phyloP scores from a whole-genome alignment of 2,329 filamentous ascomycete genomes.

The Paecilomyces variotii region DNA sequence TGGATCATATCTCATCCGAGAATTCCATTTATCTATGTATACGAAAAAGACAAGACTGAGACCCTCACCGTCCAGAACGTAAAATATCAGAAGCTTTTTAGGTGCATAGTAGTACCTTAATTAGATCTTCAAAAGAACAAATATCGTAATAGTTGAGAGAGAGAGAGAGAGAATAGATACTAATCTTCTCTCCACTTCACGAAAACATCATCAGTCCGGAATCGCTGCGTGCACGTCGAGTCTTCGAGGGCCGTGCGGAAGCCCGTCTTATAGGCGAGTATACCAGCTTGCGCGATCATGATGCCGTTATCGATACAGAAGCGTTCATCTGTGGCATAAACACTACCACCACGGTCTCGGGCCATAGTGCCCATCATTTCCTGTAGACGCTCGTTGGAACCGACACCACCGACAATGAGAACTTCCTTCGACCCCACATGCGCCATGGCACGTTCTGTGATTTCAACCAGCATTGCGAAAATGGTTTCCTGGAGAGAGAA shows the following conservation, averaged over 20 bases:
- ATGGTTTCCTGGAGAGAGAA: constrained; percentile 94
- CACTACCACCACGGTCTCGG: constrained; percentile 73
- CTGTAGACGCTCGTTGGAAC: constrained; percentile 88
- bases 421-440: constrained; percentile 89
- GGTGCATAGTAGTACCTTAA: background rate
- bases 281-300: constrained; percentile 96
- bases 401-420: constrained; percentile 89
- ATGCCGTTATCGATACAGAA: constrained; percentile 99
- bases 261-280: constrained; percentile 76
- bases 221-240: constrained; percentile 76
- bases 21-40: background rate
- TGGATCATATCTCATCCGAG: background rate
- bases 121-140: background rate
- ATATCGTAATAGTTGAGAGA: background rate
- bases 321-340: constrained; percentile 91
- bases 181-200: constrained; percentile 70
- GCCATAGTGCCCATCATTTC: constrained; percentile 99
- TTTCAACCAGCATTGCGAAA: constrained; percentile 95
- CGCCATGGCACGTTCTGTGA: constrained; percentile 96
- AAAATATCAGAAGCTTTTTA: background rate
- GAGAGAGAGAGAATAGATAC: constrained; percentile 6
- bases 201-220: constrained; percentile 73
- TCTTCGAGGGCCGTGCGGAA: constrained; percentile 70
- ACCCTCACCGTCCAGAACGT: background rate
- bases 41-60: background rate